Conservation (phyloP, 805 yeast genomes). For the Starmerella ratchasimensis region DNA sequence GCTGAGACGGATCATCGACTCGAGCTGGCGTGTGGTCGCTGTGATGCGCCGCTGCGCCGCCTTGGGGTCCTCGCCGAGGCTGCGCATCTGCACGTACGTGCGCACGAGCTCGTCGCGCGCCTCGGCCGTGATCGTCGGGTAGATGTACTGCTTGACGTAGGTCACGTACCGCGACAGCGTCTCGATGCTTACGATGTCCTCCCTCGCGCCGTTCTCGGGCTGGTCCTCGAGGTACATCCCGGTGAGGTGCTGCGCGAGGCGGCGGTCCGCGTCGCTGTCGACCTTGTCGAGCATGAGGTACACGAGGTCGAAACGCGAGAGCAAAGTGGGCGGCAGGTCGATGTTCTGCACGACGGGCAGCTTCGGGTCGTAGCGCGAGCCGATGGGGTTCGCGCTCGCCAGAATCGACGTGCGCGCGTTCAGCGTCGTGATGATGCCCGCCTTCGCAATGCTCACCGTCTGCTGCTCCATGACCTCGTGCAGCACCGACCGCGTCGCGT, state of each 20-base stretch:
- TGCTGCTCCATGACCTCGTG: constrained; percentile 99
- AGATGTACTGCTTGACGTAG: constrained; percentile 74
- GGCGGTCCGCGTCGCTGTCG: constrained; percentile 71
- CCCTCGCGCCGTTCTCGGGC: constrained; percentile 54
- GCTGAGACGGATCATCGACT: constrained; percentile 82
- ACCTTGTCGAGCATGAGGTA: constrained; percentile 85
- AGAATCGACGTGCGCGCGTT: constrained; percentile 92
- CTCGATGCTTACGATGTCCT: constrained; percentile 71
- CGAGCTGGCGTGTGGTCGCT: constrained; percentile 94
- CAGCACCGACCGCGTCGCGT: constrained; percentile 80
- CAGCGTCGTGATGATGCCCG: constrained; percentile 92
- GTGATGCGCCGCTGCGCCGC: constrained; percentile 82
- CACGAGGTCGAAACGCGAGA: constrained; percentile 90
- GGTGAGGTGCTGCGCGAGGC: constrained; percentile 80
- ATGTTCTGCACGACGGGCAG: constrained; percentile 90
- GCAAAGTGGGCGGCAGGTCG: constrained; percentile 89
- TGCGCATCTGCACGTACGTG: constrained; percentile 86
- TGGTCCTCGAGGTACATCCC: constrained; percentile 80
- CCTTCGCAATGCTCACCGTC: constrained; percentile 94
- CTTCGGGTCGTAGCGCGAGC: constrained; percentile 88
- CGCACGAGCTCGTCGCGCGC: constrained; percentile 78
- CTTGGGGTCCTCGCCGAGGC: constrained; percentile 80
- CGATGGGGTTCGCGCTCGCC: constrained; percentile 95
- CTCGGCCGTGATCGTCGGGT: constrained; percentile 65
- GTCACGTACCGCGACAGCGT: constrained; percentile 79